A percentile compares a stretch with the other conserved stretches of the same genome.
Conservation (phyloP, 1,139 yeast genomes). For the Cylindricascospora bacillispora region DNA sequence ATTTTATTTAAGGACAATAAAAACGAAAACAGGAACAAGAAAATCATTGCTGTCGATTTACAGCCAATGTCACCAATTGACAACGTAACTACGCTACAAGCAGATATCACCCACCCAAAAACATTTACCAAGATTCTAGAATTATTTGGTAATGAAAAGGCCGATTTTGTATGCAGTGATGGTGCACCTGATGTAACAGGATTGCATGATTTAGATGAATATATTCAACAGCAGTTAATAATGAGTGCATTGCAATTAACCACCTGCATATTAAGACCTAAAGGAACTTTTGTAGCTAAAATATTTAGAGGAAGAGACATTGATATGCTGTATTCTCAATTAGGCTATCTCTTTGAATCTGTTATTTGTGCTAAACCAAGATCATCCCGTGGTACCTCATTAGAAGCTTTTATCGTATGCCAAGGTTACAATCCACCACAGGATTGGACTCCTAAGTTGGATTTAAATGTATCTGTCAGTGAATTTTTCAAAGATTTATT, state of each 20-base stretch:
- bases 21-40: slow-evolving; percentile 24
- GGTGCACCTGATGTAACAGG: slow-evolving; percentile 99
- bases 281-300: slow-evolving; percentile 91
- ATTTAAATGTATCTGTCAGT: slow-evolving; percentile 52
- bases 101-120: slow-evolving; percentile 92
- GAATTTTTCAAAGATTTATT: slow-evolving; percentile 63
- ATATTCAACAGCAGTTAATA: slow-evolving; percentile 87
- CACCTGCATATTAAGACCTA: slow-evolving; percentile 73
- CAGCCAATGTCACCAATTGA: slow-evolving; percentile 96
- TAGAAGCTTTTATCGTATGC: slow-evolving; percentile 91
- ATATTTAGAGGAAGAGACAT: slow-evolving; percentile 93
- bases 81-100: slow-evolving; percentile 80
- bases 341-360: slow-evolving; percentile 68
- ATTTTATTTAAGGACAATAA: slow-evolving; percentile 38
- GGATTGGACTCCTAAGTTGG: slow-evolving; percentile 65
- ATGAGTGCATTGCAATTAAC: slow-evolving; percentile 84
- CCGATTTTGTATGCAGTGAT: slow-evolving; percentile 92
- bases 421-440: slow-evolving; percentile 69
- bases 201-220: slow-evolving; percentile 88
- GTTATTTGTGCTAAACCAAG: slow-evolving; percentile 95
- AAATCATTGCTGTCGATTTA: slow-evolving; percentile 85
- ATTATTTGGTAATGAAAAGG: slow-evolving; percentile 79
- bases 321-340: slow-evolving; percentile 78
- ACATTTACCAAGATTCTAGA: slow-evolving; percentile 65
- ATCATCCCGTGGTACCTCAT: slow-evolving; percentile 83